Base-by-base conservation (phyloP, 2,329 filamentous ascomycete species). In the Chrysosporium keratinophilum region DNA sequence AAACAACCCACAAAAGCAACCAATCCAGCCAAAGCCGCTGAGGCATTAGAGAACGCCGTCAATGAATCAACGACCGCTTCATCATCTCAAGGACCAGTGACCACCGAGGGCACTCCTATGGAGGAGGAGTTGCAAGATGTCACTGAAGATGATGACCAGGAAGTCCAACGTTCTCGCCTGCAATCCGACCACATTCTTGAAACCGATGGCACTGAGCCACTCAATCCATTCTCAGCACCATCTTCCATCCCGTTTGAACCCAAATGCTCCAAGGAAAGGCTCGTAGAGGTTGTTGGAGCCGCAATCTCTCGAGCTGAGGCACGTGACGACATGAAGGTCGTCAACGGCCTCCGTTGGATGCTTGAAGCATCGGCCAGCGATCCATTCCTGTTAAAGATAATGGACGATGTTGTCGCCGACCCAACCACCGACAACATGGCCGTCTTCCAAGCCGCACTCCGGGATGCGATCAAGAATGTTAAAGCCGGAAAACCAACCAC, bases 371-470 rank as follows among this genome's bases (percentile, higher is more conserved):
- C 63, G 31, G 46, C 41, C 45, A 62, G 56, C n/a, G 66, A 69
- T 58, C 58, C 64, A n/a, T 67, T 65, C 54, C 56, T 61, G 14
- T 59, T 68, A 20, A 60, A 60, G n/a, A 57, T 66, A 33, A 44
- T 69, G 14, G 62, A 67, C 49, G 61, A 58, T 14, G 62, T 64
- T 46, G 61, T 66, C 47, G 59, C 58, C 45, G 58, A 64, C n/a
- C 60, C 61, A 19, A 62, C 63, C n/a, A 59, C 52, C 6, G 55
- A 60, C 34, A 58, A 61, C 50, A 61, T 56, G 34, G 58, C 64
- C 2, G 61, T 59, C 11, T 69, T 68, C 45, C 65, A 67, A 54
- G 59, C 59, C 12, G 50, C 64, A 42, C 64, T 69, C 56, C 63
- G 65, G 44, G 57, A 60, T 50, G 62, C 64, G 7, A 60, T 63